Conservation (phyloP, 1,284 basidiomycete genomes). For the Uromyces viciae-fabae region DNA sequence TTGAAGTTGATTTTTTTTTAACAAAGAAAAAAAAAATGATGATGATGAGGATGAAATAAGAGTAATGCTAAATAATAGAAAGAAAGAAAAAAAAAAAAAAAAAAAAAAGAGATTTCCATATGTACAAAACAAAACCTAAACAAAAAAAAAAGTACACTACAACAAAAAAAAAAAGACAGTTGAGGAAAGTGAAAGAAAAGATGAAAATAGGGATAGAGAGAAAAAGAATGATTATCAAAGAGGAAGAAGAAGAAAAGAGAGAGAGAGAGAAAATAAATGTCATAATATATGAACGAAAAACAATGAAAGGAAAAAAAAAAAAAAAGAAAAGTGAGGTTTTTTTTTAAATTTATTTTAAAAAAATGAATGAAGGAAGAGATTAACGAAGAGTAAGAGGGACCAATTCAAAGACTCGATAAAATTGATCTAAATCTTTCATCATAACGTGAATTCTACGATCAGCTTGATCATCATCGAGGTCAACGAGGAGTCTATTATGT, state of each 20-base stretch:
- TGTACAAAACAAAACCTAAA: background rate
- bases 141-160: background rate
- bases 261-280: background rate
- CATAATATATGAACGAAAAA: background rate
- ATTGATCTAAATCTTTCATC: slow-evolving; percentile 21
- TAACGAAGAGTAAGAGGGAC: slow-evolving; percentile 15
- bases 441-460: slow-evolving; percentile 22
- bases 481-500: too few relatives aligned
- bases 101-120: too few relatives aligned
- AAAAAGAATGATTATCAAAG: background rate
- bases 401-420: slow-evolving; percentile 33
- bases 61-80: too few relatives aligned
- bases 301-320: background rate
- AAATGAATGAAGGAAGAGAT: background rate
- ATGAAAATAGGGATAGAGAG: background rate
- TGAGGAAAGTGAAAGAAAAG: background rate
- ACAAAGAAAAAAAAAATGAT: too few relatives aligned
- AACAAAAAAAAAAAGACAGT: background rate
- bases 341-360: background rate
- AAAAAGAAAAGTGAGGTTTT: background rate
- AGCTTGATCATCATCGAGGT: background rate
- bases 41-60: too few relatives aligned
- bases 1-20: too few relatives aligned
- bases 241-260: background rate
- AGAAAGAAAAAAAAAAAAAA: background rate